phyloP scores from a whole-genome alignment of 73 alveolate genomes.

The Paramecium caudatum region DNA sequence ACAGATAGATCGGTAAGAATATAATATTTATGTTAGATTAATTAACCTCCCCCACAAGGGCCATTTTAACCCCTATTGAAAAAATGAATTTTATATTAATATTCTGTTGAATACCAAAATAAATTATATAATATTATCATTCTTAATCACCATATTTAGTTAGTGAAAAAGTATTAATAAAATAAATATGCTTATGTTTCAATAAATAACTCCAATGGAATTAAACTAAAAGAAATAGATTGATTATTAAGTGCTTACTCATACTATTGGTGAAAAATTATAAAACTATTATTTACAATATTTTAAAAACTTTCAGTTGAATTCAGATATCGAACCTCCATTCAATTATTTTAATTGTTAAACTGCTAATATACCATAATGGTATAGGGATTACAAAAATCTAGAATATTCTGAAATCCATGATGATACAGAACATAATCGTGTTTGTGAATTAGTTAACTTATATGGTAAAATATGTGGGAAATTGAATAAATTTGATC shows the following conservation, averaged over 20 bases:
- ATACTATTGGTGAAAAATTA: no score
- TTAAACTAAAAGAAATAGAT: no score
- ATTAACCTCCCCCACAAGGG: not conserved
- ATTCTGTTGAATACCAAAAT: no score
- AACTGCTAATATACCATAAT: not conserved
- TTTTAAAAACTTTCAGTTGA: no score
- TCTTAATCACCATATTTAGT: not conserved
- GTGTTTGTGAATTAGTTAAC: not conserved
- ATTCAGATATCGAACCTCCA: not conserved
- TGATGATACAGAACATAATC: not conserved
- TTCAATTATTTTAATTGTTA: not conserved
- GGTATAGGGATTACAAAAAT: not conserved
- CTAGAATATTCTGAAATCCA: conserved; percentile 26
- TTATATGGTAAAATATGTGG: not conserved
- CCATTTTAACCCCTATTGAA: not conserved
- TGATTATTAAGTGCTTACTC: no score
- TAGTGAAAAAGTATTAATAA: no score
- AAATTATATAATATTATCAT: no score
- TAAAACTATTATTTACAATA: no score
- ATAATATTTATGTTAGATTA: not conserved
- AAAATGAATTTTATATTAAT: no score
- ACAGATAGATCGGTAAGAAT: not conserved
- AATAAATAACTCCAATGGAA: no score
- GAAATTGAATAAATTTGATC: not conserved
- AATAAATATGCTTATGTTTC: no score